Conservation (phyloP, 441 rosid species). For the Geranium incanum region DNA sequence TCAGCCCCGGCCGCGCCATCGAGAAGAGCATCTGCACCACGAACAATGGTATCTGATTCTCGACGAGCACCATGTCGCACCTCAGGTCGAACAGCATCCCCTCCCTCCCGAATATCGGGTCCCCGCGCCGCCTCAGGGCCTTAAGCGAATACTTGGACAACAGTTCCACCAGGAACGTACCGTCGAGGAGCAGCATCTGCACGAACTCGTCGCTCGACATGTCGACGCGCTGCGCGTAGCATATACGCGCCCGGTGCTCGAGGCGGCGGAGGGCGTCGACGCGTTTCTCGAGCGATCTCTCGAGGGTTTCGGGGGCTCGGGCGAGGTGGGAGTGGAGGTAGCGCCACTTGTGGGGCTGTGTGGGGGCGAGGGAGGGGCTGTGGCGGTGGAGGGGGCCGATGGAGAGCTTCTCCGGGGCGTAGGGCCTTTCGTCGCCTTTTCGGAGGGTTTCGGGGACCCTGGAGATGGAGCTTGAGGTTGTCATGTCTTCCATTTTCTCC, state of each 20-base stretch:
- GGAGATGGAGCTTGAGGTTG: conserved; percentile 31
- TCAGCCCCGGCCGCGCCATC: conserved; percentile 26
- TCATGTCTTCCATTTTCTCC: conserved; percentile 30
- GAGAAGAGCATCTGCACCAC: conserved; percentile 38
- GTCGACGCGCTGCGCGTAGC: conserved; percentile 18
- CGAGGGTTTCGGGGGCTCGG: conserved; percentile 29
- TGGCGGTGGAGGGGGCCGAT: conserved; percentile 43
- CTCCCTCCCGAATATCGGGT: conserved; percentile 35
- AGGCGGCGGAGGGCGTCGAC: conserved; percentile 32
- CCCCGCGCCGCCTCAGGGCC: conserved; percentile 36
- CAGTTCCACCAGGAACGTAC: conserved; percentile 48
- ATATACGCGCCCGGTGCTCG: conserved; percentile 35
- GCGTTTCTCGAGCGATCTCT: conserved; percentile 31
- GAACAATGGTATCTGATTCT: conserved; percentile 56
- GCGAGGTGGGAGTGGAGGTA: conserved; percentile 38
- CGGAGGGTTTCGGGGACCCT: conserved; percentile 20
- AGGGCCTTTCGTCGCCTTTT: conserved; percentile 7
- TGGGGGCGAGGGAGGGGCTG: neutral
- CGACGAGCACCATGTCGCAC: conserved; percentile 37
- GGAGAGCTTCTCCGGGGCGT: conserved; percentile 33
- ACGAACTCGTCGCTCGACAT: conserved; percentile 28
- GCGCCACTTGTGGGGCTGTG: conserved; percentile 45
- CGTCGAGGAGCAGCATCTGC: conserved; percentile 43
- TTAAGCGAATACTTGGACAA: conserved; percentile 30
- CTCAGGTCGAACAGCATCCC: conserved; percentile 40